Evolutionary conservation across 1,284 basidiomycete genomes (phyloP), one percentile per base, ranked within the genome.

Genomic region (Moniliophthora roreri): DNA sequence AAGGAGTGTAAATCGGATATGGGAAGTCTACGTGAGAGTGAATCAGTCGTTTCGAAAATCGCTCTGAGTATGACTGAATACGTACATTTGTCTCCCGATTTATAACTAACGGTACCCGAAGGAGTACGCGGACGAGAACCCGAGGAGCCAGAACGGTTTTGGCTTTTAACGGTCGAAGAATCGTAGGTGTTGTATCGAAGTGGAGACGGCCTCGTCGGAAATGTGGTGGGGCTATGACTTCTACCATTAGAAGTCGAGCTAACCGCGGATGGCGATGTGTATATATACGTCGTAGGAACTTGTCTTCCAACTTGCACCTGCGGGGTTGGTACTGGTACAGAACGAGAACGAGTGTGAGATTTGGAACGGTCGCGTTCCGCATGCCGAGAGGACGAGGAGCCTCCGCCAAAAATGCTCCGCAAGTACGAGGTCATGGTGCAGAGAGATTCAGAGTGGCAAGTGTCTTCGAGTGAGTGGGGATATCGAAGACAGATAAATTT

Each of bases 1-100:
- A 48, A 4, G 59, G 59, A 15, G 59, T 58, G 47, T 60, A 60
- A n/a, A 58, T 51, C 23, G 59, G 59, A 38, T 58, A 60, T 20
- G 59, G 57, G 48, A 53, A 52, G 49, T 53, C 57, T 58, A n/a
- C 9, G 37, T 15, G n/a, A 23, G 21, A 20, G 32, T 15, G 28
- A 9, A 45, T 2, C 26, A n/a, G 10, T 21, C 9, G 50, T 44
- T 38, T 36, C 37, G 23, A 48, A 16, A 35, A 16, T 21, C 18
- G n/a, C n/a, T n/a, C n/a, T 5, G 37, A 37, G 40, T 52, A n/a
- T 4, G 26, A 21, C 15, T 23, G 18, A 28, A 34, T 20, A 54
- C 59, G 48, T 50, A 60, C 59, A 54, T 20, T 47, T 50, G 37
- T 58, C 59, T 18, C 55, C 53, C 24, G 57, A 48, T 48, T 60